Base-by-base conservation (phyloP, 2,329 filamentous ascomycete species). In the Macrophomina tecta region DNA sequence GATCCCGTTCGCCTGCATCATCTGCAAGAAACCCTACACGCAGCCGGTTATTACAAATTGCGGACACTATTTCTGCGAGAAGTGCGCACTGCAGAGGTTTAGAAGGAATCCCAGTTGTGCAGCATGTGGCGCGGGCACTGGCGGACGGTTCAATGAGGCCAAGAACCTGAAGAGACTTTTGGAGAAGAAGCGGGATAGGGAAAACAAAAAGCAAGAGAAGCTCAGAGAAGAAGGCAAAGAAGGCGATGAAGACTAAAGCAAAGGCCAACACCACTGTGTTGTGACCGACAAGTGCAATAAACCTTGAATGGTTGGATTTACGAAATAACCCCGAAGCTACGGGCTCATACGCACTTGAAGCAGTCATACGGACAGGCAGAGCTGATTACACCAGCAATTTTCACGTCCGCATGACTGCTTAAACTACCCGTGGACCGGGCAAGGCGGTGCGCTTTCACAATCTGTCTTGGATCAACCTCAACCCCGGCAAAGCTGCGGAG, bases 11-110 rank as follows among this genome's bases (percentile, higher is more conserved):
- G 91, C 88, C 1, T 97, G 94, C 78, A 87, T 97, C 70, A 92
- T 97, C 69, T 97, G 94, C 83, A 89, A 90, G 73, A 86, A 88
- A 45, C 79, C 89, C 1, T 97, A 97, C 79, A 90, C 88, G 73
- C 85, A 87, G 67, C 94, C 95, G 0, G 87, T 98, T 12, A 82
- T 94, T 30, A 98, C 95, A 12, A 91, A 93, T 70, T 99, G 95
- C 72, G 91, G 93, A 0, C 95, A 99, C 78, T 98, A 98, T 78
- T 98, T 98, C 75, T 99, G 95, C 76, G 91, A 97, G 78, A 84
- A 86, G 1, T 99, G 95, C 78, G 95, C 95, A 32, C 82, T 98
- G 72, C 89, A 91, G 76, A 82, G 94, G 70, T 98, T 97, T 76
- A 86, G 91, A 69, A 95, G 92, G 75, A 92, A 94, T 72, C 94